Evolutionary conservation across 2,329 filamentous ascomycete genomes (phyloP).

Genomic region (Coniochaeta ligniaria): DNA sequence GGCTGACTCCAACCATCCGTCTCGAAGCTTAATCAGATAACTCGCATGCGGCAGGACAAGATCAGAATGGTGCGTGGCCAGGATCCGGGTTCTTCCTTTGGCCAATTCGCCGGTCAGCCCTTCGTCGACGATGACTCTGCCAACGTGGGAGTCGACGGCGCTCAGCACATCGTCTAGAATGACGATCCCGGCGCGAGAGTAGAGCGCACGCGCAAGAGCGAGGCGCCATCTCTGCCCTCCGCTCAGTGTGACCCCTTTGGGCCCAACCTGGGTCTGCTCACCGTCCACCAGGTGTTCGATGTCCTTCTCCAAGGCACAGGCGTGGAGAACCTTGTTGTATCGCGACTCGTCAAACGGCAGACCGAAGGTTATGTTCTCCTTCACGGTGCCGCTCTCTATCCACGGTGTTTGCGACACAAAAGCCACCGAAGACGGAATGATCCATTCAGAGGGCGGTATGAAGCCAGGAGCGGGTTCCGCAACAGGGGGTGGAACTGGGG

Average conservation of each 20-base stretch:
- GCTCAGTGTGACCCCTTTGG: conserved; percentile 33
- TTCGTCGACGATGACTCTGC: conserved; percentile 39
- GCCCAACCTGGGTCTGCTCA: conserved; percentile 35
- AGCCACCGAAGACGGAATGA: conserved; percentile 29
- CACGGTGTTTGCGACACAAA: conserved; percentile 40
- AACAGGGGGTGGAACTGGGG: conserved; percentile 16
- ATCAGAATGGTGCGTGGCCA: conserved; percentile 48
- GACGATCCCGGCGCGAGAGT: conserved; percentile 34
- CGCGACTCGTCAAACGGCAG: conserved; percentile 27
- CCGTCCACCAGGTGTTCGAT: conserved; percentile 32
- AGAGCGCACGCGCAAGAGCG: conserved; percentile 36
- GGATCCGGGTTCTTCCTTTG: conserved; percentile 49
- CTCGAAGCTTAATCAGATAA: conserved; percentile 20
- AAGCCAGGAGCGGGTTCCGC: conserved; percentile 12
- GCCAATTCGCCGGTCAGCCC: conserved; percentile 45
- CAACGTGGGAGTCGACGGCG: conserved; percentile 37
- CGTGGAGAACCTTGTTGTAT: conserved; percentile 38
- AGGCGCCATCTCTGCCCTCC: conserved; percentile 39
- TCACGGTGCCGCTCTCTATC: conserved; percentile 37
- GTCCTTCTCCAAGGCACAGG: conserved; percentile 35
- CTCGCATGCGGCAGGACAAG: conserved; percentile 21
- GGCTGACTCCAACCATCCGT: conserved; percentile 16
- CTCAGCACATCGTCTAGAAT: conserved; percentile 43
- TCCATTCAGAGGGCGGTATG: conserved; percentile 20
- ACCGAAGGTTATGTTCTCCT: conserved; percentile 38